Base-by-base conservation (phyloP, 202 grass and related monocot species). In the Digitaria exilis region DNA sequence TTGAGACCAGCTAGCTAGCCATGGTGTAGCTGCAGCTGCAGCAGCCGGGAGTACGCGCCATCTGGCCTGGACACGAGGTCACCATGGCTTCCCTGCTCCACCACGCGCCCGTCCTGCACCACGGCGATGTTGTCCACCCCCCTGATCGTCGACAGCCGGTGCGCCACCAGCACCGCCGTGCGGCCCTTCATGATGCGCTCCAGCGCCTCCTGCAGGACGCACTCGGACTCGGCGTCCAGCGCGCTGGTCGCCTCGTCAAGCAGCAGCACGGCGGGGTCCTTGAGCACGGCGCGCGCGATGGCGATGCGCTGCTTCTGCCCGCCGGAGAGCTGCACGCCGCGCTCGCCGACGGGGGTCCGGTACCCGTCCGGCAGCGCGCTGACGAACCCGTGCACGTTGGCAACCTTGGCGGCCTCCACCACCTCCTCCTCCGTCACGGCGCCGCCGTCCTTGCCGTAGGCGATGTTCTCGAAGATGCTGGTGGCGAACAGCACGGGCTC, bases 381-480 rank as follows among this genome's bases (percentile, higher is more conserved):
- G 37, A 94, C 89, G 58, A 96, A 90, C 34, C 85, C 90, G 55
- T 92, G 93, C 79, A 86, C 85, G 83, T 96, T 92, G 29, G 93
- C 93, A 3, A 65, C 88, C 76, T 88, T 90, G 22, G 93, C 90
- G 0, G 93, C 88, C 60, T 93, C 90, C 2, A 93, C 9, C 1
- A 96, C 84, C 17, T 93, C 84, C 88, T 83, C 83, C 77, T 91
- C 93, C 17, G 90, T 93, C 7, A 63, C 88, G n/a, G n/a, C n/a
- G n/a, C n/a, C n/a, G 26, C 85, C 88, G 81, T 96, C 93, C 71
- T 68, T 73, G 17, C 93, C 93, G 26, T 96, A 96, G 3, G 88
- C 90, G 75, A 96, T 96, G 93, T 96, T 96, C 57, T 96, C 93
- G 11, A 90, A n/a, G 70, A 96, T 96, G 90, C 77, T 87, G 57